These are phyloP conservation scores for Candida pseudoglaebosa DNA, from an alignment of 805 yeast species.

Conservation along the genomic window DNA sequence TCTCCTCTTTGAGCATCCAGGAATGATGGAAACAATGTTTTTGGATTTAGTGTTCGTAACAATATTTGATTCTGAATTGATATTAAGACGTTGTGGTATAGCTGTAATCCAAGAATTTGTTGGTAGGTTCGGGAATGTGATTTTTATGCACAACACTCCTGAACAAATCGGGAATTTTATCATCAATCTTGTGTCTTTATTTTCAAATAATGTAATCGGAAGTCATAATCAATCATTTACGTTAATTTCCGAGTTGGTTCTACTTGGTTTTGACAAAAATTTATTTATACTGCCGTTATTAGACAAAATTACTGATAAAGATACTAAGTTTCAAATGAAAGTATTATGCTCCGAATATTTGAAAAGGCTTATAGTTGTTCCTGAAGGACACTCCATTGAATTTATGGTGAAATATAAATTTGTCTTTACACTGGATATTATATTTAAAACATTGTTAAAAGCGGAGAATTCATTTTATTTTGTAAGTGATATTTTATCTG, in stretches of 20 bases:
- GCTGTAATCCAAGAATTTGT: slow-evolving; percentile 85
- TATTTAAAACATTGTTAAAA: neutral
- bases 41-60: slow-evolving; percentile 46
- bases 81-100: slow-evolving; percentile 74
- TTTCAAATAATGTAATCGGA: slow-evolving; percentile 38
- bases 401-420: neutral
- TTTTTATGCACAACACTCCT: slow-evolving; percentile 22
- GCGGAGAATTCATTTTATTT: slow-evolving; percentile 1
- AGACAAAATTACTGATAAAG: slow-evolving; percentile 28
- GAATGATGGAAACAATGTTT: slow-evolving; percentile 18
- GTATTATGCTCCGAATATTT: slow-evolving; percentile 41
- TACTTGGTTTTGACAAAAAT: slow-evolving; percentile 20
- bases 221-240: slow-evolving; percentile 14
- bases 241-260: slow-evolving; percentile 14
- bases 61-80: slow-evolving; percentile 69
- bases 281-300: slow-evolving; percentile 30
- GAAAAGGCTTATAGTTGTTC: neutral
- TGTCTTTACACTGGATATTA: neutral
- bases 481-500: slow-evolving; percentile 1
- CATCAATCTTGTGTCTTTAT: slow-evolving; percentile 52
- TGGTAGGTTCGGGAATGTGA: slow-evolving; percentile 61
- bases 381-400: neutral
- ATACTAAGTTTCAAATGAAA: slow-evolving; percentile 33
- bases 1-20: slow-evolving; percentile 2
- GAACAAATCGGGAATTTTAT: slow-evolving; percentile 29